phyloP scores from a whole-genome alignment of 1,139 yeast species.

The Yamadazyma kanchanaburiensis region DNA sequence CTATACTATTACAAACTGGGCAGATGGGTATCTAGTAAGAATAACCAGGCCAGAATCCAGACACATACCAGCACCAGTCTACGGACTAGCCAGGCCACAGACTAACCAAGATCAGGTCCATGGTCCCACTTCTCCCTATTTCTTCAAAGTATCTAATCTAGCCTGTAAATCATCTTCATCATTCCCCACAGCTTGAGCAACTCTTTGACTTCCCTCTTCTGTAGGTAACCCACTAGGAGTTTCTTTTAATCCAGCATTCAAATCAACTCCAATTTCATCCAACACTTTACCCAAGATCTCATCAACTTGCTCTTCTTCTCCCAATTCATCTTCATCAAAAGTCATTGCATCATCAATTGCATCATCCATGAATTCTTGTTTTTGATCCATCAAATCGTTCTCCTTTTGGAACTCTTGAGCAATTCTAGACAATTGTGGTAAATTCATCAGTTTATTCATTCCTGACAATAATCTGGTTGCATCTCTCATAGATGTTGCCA shows the following conservation, averaged over 20 bases:
- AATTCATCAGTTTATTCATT: slow-evolving; percentile 86
- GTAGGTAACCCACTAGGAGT: slow-evolving; percentile 45
- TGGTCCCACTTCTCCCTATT: too few species aligned
- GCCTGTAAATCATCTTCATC: slow-evolving; percentile 90
- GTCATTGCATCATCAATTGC: slow-evolving; percentile 96
- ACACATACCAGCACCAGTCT: too few species aligned
- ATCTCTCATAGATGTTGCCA: slow-evolving; percentile 93
- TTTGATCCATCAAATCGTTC: slow-evolving; percentile 95
- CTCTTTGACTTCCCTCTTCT: slow-evolving; percentile 17
- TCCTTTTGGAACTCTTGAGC: slow-evolving; percentile 95
- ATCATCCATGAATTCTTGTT: slow-evolving; percentile 98
- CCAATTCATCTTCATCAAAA: slow-evolving; percentile 63
- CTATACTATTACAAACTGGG: too few species aligned
- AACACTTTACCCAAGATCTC: slow-evolving; percentile 88
- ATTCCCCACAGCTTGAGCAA: slow-evolving; percentile 49
- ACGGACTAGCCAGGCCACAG: too few species aligned
- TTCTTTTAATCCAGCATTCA: slow-evolving; percentile 64
- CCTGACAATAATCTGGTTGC: slow-evolving; percentile 86
- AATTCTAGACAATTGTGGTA: slow-evolving; percentile 83
- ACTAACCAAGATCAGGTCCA: too few species aligned
- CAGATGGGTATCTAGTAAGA: too few species aligned
- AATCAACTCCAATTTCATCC: slow-evolving; percentile 93
- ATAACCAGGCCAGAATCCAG: too few species aligned
- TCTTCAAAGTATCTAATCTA: slow-evolving; percentile 76
- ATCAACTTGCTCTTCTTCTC: slow-evolving; percentile 84